Evolutionary conservation across 2,329 filamentous ascomycete species (phyloP).

Genomic region (Colletotrichum navitas): DNA sequence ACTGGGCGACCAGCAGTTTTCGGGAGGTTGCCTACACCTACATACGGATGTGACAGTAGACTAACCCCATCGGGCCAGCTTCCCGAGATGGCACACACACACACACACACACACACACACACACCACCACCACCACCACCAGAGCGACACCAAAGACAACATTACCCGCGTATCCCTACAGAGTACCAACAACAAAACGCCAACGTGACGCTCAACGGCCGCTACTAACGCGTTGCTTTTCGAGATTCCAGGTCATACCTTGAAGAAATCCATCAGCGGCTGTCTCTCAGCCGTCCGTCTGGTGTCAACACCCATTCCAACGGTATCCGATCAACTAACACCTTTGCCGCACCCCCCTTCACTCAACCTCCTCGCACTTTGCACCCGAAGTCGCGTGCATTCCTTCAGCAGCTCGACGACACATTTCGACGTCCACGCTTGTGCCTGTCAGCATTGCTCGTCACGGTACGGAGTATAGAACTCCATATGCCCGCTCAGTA

Average conservation of each 20-base stretch:
- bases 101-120: no score
- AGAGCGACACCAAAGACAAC: background rate
- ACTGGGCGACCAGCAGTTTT: constrained; percentile 37
- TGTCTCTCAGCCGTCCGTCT: background rate
- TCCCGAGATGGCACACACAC: constrained; percentile 26
- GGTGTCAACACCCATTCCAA: background rate
- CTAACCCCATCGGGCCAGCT: constrained; percentile 34
- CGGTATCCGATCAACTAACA: constrained; percentile 5
- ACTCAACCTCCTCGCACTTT: background rate
- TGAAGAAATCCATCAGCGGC: constrained; percentile 10
- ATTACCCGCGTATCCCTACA: background rate
- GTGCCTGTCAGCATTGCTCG: constrained; percentile 16
- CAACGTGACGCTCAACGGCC: background rate
- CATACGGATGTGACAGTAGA: constrained; percentile 26
- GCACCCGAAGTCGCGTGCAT: constrained; percentile 17
- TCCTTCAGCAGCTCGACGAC: constrained; percentile 21
- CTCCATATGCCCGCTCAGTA: constrained; percentile 13
- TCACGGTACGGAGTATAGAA: background rate
- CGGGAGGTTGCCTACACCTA: constrained; percentile 29
- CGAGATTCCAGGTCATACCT: constrained; percentile 5
- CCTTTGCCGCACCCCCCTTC: background rate
- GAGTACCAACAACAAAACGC: background rate
- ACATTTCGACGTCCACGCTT: constrained; percentile 14
- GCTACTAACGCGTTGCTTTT: constrained; percentile 4
- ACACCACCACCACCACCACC: background rate